These are phyloP conservation scores for Picea mariana DNA, from an alignment of 83 land plant genomes.

Conservation along the genomic window DNA sequence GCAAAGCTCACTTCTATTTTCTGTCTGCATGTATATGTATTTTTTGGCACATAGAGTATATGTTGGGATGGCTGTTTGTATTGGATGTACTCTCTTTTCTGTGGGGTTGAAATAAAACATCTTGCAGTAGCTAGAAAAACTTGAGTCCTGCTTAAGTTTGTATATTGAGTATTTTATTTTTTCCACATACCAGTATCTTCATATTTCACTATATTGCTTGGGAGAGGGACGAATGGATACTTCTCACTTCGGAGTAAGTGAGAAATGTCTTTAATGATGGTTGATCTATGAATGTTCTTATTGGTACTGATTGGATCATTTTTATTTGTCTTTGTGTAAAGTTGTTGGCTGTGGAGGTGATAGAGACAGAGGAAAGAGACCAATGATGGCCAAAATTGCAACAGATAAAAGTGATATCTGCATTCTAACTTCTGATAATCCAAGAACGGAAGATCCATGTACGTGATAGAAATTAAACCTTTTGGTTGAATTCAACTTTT, in stretches of 20 bases:
- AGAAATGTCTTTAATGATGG: neutral
- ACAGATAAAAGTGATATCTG: constrained; percentile 88
- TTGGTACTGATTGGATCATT: constrained; percentile 1
- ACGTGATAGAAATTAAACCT: constrained; percentile 20
- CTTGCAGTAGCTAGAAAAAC: neutral
- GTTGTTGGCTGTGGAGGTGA: constrained; percentile 94
- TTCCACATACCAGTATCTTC: neutral
- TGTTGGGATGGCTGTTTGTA: too few species aligned
- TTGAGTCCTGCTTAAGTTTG: neutral
- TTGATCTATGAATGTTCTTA: neutral
- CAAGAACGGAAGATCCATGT: constrained; percentile 89
- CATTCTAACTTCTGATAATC: constrained; percentile 91
- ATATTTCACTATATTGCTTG: neutral
- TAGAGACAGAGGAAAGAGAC: constrained; percentile 85
- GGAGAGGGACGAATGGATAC: neutral
- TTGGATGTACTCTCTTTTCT: neutral
- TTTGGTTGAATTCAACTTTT: neutral
- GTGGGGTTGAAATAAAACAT: neutral
- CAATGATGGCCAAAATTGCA: constrained; percentile 93
- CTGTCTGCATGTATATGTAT: too few species aligned
- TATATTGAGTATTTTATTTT: neutral
- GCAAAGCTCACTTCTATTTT: too few species aligned
- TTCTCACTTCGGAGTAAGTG: neutral
- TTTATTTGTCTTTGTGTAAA: constrained; percentile 26
- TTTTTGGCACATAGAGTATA: too few species aligned